phyloP scores from a whole-genome alignment of 2,329 filamentous ascomycete species.

The Talaromyces islandicus region DNA sequence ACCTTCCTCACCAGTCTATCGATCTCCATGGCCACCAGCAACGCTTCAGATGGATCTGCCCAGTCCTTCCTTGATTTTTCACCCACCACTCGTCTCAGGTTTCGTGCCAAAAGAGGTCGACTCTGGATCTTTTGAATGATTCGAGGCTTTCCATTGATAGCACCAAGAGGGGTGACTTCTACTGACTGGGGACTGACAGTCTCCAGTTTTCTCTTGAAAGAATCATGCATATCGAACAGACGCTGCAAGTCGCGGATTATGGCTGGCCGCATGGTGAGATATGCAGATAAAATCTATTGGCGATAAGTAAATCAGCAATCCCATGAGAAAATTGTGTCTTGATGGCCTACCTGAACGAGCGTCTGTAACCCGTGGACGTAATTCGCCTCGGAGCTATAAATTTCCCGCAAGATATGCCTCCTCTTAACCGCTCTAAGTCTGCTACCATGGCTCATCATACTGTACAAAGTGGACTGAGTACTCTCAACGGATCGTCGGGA shows the following conservation, averaged over 20 bases:
- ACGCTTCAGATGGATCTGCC: slow-evolving; percentile 49
- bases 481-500: slow-evolving; percentile 58
- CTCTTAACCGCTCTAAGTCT: slow-evolving; percentile 67
- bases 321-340: background rate
- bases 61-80: slow-evolving; percentile 30
- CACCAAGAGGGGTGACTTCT: slow-evolving; percentile 15
- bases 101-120: slow-evolving; percentile 23
- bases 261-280: slow-evolving; percentile 65
- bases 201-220: slow-evolving; percentile 70
- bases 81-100: slow-evolving; percentile 22
- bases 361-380: slow-evolving; percentile 86
- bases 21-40: slow-evolving; percentile 50
- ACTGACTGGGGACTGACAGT: slow-evolving; percentile 60
- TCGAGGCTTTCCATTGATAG: slow-evolving; percentile 15
- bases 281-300: slow-evolving; percentile 63
- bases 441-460: slow-evolving; percentile 60
- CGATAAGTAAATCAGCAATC: background rate
- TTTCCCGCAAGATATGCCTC: slow-evolving; percentile 74
- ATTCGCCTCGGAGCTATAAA: slow-evolving; percentile 78
- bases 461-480: slow-evolving; percentile 38
- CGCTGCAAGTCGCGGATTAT: slow-evolving; percentile 75
- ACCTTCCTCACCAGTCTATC: slow-evolving; percentile 41
- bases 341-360: slow-evolving; percentile 65
- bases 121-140: slow-evolving; percentile 25
- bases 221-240: slow-evolving; percentile 77